Percentiles rank a stretch among this genome's conserved stretches.
Conservation (phyloP, 2,329 filamentous ascomycete species). For the Talaromyces marneffei region DNA sequence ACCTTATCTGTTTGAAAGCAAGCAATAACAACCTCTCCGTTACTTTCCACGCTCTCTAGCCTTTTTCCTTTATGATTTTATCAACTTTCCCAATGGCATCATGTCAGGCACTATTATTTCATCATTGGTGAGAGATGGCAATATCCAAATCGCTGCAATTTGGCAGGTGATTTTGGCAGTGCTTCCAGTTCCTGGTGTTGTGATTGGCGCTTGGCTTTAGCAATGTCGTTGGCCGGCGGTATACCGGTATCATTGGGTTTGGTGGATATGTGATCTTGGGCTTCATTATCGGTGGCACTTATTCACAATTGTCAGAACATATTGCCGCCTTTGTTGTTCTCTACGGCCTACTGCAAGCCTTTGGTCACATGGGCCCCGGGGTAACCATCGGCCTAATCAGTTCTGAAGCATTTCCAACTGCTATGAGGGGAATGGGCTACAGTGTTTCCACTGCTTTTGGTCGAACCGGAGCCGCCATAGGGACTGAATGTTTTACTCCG, state of each 20-base stretch:
- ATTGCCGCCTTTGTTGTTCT: constrained; percentile 32
- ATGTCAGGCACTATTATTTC: constrained; percentile 33
- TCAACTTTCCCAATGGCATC: constrained; percentile 35
- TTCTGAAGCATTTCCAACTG: constrained; percentile 29
- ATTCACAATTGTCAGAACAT: constrained; percentile 22
- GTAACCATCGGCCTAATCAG: constrained; percentile 30
- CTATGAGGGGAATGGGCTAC: constrained; percentile 29
- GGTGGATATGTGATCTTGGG: constrained; percentile 24
- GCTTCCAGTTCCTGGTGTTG: constrained; percentile 30
- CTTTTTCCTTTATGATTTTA: constrained; percentile 35
- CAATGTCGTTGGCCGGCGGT: constrained; percentile 27
- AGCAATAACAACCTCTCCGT: constrained; percentile 30
- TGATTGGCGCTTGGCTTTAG: constrained; percentile 31
- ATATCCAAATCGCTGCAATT: constrained; percentile 29
- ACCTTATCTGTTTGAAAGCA: constrained; percentile 31
- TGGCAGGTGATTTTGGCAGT: constrained; percentile 33
- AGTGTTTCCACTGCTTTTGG: constrained; percentile 32
- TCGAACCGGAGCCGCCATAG: constrained; percentile 30
- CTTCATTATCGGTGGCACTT: constrained; percentile 29
- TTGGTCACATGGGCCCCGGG: constrained; percentile 33
- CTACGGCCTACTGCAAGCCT: constrained; percentile 29
- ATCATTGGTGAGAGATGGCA: constrained; percentile 26
- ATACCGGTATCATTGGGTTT: constrained; percentile 29
- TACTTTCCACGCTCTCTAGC: constrained; percentile 29
- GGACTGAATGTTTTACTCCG: constrained; percentile 31